A percentile compares a stretch with the other conserved stretches of the same genome.
These are phyloP conservation scores for Camellia japonica DNA, from an alignment of 148 eudicot species.

Conservation along the genomic window DNA sequence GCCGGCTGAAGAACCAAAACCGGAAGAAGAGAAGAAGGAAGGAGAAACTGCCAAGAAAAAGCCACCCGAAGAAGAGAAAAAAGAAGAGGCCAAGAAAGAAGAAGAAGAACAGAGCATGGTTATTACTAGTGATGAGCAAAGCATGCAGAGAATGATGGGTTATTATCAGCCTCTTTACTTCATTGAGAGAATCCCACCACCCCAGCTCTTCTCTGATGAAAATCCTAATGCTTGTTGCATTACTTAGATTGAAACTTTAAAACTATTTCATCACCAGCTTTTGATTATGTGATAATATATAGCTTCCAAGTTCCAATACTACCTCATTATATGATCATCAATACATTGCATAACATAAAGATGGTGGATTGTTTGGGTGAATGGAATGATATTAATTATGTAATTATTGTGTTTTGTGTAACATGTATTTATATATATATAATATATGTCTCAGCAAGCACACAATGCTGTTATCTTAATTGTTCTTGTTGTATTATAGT, in stretches of 20 bases:
- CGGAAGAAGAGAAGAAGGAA: conserved; percentile 28
- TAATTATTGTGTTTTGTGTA: no score
- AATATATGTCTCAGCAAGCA: no score
- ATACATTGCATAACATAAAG: no score
- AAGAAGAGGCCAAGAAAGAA: conserved; percentile 17
- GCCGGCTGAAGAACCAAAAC: conserved; percentile 36
- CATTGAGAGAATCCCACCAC: conserved; percentile 90
- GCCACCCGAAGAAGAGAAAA: conserved; percentile 15
- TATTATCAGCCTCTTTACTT: conserved; percentile 59
- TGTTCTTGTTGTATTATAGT: no score
- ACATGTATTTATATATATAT: no score
- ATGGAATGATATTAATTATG: no score
- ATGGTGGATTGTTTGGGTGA: no score
- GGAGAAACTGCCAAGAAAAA: conserved; percentile 16
- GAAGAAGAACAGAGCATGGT: conserved; percentile 14
- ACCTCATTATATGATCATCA: no score
- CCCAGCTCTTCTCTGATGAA: conserved; percentile 92
- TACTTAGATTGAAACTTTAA: conserved; percentile 23
- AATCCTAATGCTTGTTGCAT: conserved; percentile 93
- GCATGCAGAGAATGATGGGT: conserved; percentile 59
- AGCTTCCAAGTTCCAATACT: no score
- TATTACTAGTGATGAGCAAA: conserved; percentile 35
- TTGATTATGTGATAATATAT: neutral
- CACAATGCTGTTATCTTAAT: no score
- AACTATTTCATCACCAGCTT: neutral